phyloP scores from a whole-genome alignment of 805 yeast species.

The Candida fluviatilis region DNA sequence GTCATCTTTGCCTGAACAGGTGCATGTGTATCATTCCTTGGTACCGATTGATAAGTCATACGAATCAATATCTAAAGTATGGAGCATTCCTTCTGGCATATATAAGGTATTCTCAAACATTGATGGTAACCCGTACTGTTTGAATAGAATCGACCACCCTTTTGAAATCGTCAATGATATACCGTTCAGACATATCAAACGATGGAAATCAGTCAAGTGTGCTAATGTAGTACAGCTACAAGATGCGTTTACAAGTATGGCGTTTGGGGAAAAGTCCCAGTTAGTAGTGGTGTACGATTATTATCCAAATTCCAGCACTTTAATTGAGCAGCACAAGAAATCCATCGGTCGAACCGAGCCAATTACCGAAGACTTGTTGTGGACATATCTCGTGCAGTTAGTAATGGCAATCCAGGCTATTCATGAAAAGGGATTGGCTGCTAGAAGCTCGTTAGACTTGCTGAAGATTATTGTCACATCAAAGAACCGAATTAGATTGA shows the following conservation, averaged over 20 bases:
- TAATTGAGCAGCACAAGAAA: conserved; percentile 61
- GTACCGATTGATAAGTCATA: conserved; percentile 66
- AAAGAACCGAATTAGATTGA: conserved; percentile 64
- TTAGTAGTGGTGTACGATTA: conserved; percentile 80
- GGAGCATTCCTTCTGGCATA: conserved; percentile 55
- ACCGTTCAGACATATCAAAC: conserved; percentile 56
- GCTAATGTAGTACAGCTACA: conserved; percentile 57
- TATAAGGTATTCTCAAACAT: conserved; percentile 77
- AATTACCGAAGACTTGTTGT: conserved; percentile 61
- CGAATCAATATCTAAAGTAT: conserved; percentile 30
- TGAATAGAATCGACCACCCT: conserved; percentile 62
- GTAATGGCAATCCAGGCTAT: conserved; percentile 62
- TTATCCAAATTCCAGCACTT: conserved; percentile 70
- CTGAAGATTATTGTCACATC: conserved; percentile 72
- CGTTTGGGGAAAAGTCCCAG: conserved; percentile 65
- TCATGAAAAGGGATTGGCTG: conserved; percentile 62
- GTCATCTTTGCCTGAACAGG: conserved; percentile 53
- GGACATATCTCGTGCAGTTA: conserved; percentile 77
- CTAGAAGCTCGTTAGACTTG: conserved; percentile 55
- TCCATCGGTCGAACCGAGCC: conserved; percentile 40
- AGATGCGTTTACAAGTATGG: conserved; percentile 83
- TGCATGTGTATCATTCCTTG: conserved; percentile 67
- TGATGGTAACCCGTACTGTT: conserved; percentile 74
- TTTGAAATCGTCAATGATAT: conserved; percentile 39
- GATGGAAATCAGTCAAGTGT: conserved; percentile 61